Evolutionary conservation across 2,329 filamentous ascomycete species (phyloP).

Genomic region (Fusarium tupiense): DNA sequence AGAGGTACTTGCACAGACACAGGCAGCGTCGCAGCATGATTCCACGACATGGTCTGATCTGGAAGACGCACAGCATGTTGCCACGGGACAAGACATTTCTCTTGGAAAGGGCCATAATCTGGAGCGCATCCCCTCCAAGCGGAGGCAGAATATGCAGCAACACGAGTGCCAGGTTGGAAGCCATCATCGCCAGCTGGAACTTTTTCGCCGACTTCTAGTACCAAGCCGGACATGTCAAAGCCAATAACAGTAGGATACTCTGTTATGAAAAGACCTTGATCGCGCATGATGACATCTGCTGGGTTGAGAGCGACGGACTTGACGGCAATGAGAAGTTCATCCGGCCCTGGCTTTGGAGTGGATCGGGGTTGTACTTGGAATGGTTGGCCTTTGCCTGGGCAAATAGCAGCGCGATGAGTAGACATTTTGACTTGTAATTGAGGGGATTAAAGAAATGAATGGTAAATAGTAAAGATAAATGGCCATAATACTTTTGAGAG

Average conservation of each 20-base stretch:
- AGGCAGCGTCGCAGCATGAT: constrained; percentile 52
- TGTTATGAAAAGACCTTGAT: constrained; percentile 53
- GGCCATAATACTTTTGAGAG: rapidly evolving
- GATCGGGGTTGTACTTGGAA: constrained; percentile 50
- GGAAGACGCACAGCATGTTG: constrained; percentile 51
- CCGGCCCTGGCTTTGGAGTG: constrained; percentile 57
- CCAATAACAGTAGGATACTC: constrained; percentile 54
- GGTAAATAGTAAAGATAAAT: not conserved
- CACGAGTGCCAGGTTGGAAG: constrained; percentile 49
- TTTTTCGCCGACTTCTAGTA: constrained; percentile 53
- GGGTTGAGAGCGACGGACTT: constrained; percentile 61
- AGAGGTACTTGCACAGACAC: constrained; percentile 51
- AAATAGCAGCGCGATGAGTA: constrained; percentile 55
- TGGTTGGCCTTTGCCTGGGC: constrained; percentile 47
- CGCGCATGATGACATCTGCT: constrained; percentile 55
- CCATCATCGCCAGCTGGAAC: constrained; percentile 44
- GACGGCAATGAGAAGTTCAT: constrained; percentile 58
- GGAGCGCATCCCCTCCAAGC: constrained; percentile 55
- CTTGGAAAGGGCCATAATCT: constrained; percentile 59
- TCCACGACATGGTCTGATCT: constrained; percentile 49
- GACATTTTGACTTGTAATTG: constrained; percentile 35
- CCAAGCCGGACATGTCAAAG: constrained; percentile 55
- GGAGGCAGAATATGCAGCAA: constrained; percentile 51
- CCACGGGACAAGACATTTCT: constrained; percentile 54
- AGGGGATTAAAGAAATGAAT: not conserved